Evolutionary conservation across 2,329 filamentous ascomycete genomes (phyloP).

Genomic region (Ceratocystis variospora): DNA sequence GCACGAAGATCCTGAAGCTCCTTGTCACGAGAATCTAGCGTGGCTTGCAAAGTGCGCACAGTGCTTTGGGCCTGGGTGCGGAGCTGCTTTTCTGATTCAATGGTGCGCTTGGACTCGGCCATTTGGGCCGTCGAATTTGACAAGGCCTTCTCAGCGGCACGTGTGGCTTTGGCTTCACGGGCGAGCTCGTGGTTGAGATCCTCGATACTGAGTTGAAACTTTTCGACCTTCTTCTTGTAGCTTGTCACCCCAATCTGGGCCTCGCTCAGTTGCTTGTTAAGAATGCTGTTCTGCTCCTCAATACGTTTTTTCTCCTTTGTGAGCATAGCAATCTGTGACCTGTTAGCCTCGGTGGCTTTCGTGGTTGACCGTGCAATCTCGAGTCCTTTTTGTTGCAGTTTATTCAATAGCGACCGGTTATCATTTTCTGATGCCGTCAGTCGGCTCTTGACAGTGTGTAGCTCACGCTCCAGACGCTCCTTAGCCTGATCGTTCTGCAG

Average conservation of each 20-base stretch:
- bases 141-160: conserved; percentile 78
- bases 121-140: conserved; percentile 70
- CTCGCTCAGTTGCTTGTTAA: conserved; percentile 75
- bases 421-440: conserved; percentile 90
- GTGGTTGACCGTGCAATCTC: conserved; percentile 88
- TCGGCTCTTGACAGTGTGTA: conserved; percentile 80
- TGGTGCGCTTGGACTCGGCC: conserved; percentile 73
- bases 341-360: conserved; percentile 68
- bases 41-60: conserved; percentile 62
- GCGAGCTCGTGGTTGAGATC: conserved; percentile 87
- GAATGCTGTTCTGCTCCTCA: conserved; percentile 68
- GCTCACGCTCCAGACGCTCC: conserved; percentile 78
- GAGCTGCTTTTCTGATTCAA: conserved; percentile 81
- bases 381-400: conserved; percentile 91
- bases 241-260: conserved; percentile 69
- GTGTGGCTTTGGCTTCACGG: conserved; percentile 74
- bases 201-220: conserved; percentile 73
- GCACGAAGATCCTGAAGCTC: conserved; percentile 69
- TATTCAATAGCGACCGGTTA: conserved; percentile 88
- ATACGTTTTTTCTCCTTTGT: conserved; percentile 71
- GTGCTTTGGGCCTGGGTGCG: conserved; percentile 76
- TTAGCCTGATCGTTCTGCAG: conserved; percentile 87
- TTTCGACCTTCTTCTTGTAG: conserved; percentile 88
- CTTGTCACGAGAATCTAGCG: conserved; percentile 64
- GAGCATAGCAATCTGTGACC: conserved; percentile 59